Conservation (phyloP, 305 asterid species). For the Rubia occidens region DNA sequence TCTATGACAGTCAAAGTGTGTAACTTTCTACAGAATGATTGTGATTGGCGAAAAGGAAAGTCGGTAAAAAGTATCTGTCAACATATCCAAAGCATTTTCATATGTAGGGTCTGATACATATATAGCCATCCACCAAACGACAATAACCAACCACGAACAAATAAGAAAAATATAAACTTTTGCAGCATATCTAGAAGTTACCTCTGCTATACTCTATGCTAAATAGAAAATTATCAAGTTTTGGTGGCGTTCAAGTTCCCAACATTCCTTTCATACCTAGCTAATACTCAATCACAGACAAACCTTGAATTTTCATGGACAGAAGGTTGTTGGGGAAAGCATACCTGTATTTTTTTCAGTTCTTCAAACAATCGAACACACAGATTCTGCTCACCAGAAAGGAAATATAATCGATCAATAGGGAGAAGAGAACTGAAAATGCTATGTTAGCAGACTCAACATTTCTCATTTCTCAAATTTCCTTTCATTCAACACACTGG, state of each 20-base stretch:
- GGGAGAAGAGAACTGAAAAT: neutral
- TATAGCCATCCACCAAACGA: neutral
- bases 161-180: neutral
- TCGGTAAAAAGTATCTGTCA: neutral
- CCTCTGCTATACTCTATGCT: neutral
- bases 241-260: neutral
- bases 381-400: constrained; percentile 40
- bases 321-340: constrained; percentile 11
- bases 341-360: constrained; percentile 86
- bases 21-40: neutral
- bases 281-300: neutral
- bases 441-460: neutral
- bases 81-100: neutral
- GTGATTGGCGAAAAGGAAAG: neutral
- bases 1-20: neutral
- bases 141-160: neutral
- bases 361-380: constrained; percentile 79
- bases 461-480: too few relatives aligned
- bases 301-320: neutral
- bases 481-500: too few relatives aligned
- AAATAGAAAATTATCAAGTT: neutral
- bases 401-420: neutral
- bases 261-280: neutral
- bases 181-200: neutral
- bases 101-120: neutral